A percentile compares a stretch with the other conserved stretches of the same genome.
Conservation (phyloP, 164 flowering plant genomes). For the Liquidambar formosana region DNA sequence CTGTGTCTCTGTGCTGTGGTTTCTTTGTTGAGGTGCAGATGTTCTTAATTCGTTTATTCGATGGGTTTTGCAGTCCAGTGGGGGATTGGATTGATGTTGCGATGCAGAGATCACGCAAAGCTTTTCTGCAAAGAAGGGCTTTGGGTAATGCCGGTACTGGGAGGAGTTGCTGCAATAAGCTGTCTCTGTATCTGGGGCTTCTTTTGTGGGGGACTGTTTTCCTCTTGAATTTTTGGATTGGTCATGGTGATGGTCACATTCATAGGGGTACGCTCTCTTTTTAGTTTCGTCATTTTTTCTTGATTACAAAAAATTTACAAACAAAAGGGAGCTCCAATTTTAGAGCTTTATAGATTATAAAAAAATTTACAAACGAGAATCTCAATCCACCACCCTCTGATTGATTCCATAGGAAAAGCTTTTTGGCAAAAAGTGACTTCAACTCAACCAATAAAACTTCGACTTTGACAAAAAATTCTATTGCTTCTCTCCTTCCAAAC, state of each 20-base stretch:
- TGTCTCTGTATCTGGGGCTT: slow-evolving; percentile 63
- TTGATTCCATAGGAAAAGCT: no score
- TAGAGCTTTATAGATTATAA: no score
- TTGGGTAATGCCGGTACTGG: slow-evolving; percentile 41
- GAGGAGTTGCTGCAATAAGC: slow-evolving; percentile 47
- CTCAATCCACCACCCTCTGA: no score
- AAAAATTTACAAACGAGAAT: no score
- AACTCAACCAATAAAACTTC: no score
- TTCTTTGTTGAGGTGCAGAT: neutral
- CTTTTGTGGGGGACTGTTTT: slow-evolving; percentile 73
- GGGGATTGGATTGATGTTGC: slow-evolving; percentile 58
- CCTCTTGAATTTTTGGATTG: slow-evolving; percentile 65
- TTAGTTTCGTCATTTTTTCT: neutral
- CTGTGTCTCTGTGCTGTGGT: no score
- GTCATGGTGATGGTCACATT: slow-evolving; percentile 58
- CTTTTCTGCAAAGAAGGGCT: slow-evolving; percentile 83
- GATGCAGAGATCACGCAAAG: slow-evolving; percentile 93
- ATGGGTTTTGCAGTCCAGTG: slow-evolving; percentile 5
- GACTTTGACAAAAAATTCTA: no score
- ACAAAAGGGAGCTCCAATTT: no score
- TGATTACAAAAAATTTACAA: no score
- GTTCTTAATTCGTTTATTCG: neutral
- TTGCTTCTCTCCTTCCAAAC: no score
- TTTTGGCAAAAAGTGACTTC: no score
- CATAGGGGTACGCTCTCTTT: slow-evolving; percentile 44